Evolutionary conservation across 805 yeast genomes (phyloP).

Genomic region (Ogataea saltuana): DNA sequence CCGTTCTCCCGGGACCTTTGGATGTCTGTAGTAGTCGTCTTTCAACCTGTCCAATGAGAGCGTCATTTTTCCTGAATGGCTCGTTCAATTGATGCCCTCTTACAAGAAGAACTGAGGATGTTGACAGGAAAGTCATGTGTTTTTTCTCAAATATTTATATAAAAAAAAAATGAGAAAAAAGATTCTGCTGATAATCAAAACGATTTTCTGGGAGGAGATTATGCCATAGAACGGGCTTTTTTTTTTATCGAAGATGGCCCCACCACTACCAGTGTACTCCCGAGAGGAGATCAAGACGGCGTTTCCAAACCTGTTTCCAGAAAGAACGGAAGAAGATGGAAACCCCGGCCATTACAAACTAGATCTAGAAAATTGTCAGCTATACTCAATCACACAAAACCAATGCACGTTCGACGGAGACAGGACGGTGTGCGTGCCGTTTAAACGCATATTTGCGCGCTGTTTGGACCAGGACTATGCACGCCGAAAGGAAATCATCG

Average conservation of each 20-base stretch:
- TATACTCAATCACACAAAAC: constrained; percentile 45
- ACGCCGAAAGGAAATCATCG: constrained; percentile 28
- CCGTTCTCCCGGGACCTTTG: constrained; percentile 43
- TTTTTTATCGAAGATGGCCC: constrained; percentile 42
- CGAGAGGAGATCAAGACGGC: constrained; percentile 37
- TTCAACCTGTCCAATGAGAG: constrained; percentile 14
- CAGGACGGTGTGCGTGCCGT: constrained; percentile 48
- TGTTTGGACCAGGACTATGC: constrained; percentile 36
- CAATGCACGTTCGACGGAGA: constrained; percentile 48
- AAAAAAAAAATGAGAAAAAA: background rate
- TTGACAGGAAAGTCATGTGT: no score
- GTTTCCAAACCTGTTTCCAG: constrained; percentile 30
- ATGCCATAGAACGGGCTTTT: no score
- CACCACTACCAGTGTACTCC: constrained; percentile 48
- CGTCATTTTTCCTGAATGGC: no score
- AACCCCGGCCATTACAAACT: constrained; percentile 9
- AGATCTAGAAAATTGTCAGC: constrained; percentile 23
- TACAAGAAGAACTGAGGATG: no score
- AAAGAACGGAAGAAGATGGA: constrained; percentile 14
- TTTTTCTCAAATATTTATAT: no score
- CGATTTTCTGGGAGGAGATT: no score
- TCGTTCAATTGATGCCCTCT: no score
- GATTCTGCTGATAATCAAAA: no score
- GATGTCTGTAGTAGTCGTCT: constrained; percentile 33
- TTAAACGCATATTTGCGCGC: constrained; percentile 47